Evolutionary conservation across 345 rosid species (phyloP), one percentile per base, ranked within the genome.

Genomic region (Carallia brachiata): DNA sequence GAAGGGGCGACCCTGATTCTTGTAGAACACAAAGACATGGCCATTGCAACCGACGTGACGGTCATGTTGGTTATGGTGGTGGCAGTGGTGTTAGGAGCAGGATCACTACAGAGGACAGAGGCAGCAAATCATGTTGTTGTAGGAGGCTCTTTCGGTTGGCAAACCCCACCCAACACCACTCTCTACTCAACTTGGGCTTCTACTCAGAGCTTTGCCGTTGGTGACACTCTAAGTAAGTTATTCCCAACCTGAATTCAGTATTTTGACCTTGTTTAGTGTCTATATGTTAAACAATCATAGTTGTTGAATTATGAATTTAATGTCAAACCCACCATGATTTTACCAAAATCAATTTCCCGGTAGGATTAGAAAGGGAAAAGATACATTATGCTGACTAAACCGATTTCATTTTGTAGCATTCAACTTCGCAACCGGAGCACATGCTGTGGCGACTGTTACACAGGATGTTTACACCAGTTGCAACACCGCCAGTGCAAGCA

Each of bases 81-180:
- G 6, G 44, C 82, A 17, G 76, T 67, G 16, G 69, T 56, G 13
- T 30, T 74, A 3, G 64, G 27, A 32, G 34, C 37, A 1, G 31
- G 31, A 56, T 19, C 60, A 30, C 27, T 73, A 1, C 75, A 32
- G 17, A 44, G 59, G 32, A 23, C 76, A 6, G 50, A 70, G 12
- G 85, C 84, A 10, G 54, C 56, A 6, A 30, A 6, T 7, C 18
- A 77, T 48, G 52, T 50, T 48, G 52, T 50, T 0, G 90, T 87
- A 2, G 90, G 88, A 60, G 85, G 23, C 61, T 3, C 37, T 34
- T 2, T 12, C 28, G 84, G 84, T 0, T 87, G 90, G 90, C 18
- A 0, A 52, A 9, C 6, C 13, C 84, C 83, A 57, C 0, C 66
- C 0, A 65, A 50, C 34, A 0, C 40, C 55, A 55, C 60, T 58